These are phyloP conservation scores for Hypoxylon sp. DNA, from an alignment of 2,329 filamentous ascomycete genomes.

Conservation along the genomic window DNA sequence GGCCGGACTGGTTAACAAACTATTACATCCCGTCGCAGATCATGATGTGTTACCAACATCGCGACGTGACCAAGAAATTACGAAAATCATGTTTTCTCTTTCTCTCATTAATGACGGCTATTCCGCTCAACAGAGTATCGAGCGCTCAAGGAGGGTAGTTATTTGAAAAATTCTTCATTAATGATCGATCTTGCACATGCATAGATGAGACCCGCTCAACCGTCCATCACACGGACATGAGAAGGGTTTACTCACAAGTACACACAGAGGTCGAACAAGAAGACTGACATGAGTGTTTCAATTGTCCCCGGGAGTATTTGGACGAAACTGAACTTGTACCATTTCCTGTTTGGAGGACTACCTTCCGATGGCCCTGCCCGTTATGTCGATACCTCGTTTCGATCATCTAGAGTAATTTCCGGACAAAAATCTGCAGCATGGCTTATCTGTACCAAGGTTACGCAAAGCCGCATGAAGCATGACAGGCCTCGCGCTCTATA, in stretches of 20 bases:
- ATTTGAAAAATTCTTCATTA: background rate
- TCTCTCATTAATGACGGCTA: constrained; percentile 2
- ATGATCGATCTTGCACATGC: constrained; percentile 4
- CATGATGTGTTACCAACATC: constrained; percentile 19
- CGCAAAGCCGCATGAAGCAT: constrained; percentile 31
- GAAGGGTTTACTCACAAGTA: constrained; percentile 5
- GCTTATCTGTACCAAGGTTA: constrained; percentile 34
- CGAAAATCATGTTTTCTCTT: constrained; percentile 16
- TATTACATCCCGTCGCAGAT: constrained; percentile 22
- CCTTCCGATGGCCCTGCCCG: constrained; percentile 34
- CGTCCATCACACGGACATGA: constrained; percentile 4
- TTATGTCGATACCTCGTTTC: constrained; percentile 28
- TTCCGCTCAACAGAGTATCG: constrained; percentile 3
- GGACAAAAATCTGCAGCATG: constrained; percentile 34
- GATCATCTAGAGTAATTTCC: constrained; percentile 39
- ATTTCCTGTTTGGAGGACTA: constrained; percentile 37
- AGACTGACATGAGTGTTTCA: constrained; percentile 25
- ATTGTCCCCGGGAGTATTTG: constrained; percentile 3
- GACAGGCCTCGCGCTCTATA: constrained; percentile 26
- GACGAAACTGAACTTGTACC: constrained; percentile 15
- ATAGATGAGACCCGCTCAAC: constrained; percentile 18
- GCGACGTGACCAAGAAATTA: constrained; percentile 26
- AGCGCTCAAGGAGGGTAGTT: background rate
- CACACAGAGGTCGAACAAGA: constrained; percentile 7
- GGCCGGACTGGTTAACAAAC: constrained; percentile 10